Percentiles rank a stretch among this genome's conserved stretches.
Conservation (phyloP, 176 grass and related monocot species). For the Musa itinerans region DNA sequence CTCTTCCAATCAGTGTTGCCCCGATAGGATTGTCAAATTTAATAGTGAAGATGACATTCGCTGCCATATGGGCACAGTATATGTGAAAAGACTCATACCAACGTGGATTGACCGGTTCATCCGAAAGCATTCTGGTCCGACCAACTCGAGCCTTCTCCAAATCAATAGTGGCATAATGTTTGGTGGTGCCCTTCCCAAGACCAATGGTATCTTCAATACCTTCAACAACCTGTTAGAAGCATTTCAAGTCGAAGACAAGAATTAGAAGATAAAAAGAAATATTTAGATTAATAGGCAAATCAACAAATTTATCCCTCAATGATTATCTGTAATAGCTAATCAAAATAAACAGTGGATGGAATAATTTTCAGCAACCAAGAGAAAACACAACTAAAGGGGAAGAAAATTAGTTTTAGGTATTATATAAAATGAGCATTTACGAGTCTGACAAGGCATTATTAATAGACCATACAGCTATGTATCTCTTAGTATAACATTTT, state of each 20-base stretch:
- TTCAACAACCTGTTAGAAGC: slow-evolving; percentile 48
- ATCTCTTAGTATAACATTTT: too few species aligned
- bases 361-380: too few species aligned
- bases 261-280: not conserved
- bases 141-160: slow-evolving; percentile 70
- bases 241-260: not conserved
- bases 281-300: not conserved
- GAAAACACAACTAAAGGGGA: too few species aligned
- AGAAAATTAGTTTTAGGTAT: too few species aligned
- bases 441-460: too few species aligned
- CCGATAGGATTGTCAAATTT: slow-evolving; percentile 60
- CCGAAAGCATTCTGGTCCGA: slow-evolving; percentile 55
- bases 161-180: slow-evolving; percentile 80
- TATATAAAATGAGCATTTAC: too few species aligned
- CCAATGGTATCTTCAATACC: slow-evolving; percentile 65
- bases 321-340: too few species aligned
- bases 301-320: too few species aligned
- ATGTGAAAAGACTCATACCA: slow-evolving; percentile 96
- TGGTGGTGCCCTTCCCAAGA: slow-evolving; percentile 61
- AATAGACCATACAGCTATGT: too few species aligned
- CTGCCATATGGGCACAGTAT: slow-evolving; percentile 81
- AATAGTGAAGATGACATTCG: slow-evolving; percentile 71
- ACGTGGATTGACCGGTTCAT: slow-evolving; percentile 68
- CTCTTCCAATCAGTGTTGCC: slow-evolving; percentile 76
- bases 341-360: too few species aligned